Conservation (phyloP, 2,329 filamentous ascomycete species). For the Epicoccum sorghinum region DNA sequence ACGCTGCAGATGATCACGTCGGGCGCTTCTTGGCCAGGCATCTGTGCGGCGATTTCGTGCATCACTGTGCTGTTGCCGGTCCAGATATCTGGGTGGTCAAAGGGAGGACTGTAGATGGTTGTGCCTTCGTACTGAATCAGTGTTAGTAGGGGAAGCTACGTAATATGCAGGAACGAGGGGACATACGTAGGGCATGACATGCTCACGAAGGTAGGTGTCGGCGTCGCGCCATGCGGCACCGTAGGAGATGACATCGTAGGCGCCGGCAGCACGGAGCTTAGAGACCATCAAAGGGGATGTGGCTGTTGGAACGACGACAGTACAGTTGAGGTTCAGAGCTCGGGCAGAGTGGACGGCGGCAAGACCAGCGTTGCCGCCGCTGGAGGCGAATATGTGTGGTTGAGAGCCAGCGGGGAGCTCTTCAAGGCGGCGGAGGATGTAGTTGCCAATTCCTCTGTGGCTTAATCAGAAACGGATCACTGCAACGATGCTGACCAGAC, state of each 20-base stretch:
- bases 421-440: conserved; percentile 63
- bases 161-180: background rate
- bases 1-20: conserved; percentile 79
- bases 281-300: conserved; percentile 73
- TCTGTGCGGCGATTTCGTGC: conserved; percentile 55
- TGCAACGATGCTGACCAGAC: conserved; percentile 3
- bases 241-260: conserved; percentile 69
- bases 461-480: conserved; percentile 13
- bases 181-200: conserved; percentile 56
- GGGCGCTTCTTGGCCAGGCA: conserved; percentile 54
- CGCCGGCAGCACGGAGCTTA: conserved; percentile 72
- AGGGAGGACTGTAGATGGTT: conserved; percentile 70
- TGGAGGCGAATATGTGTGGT: conserved; percentile 77
- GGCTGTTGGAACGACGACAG: conserved; percentile 73
- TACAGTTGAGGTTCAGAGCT: conserved; percentile 68
- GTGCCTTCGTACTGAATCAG: conserved; percentile 38
- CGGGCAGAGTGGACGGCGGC: conserved; percentile 77
- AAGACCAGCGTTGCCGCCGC: conserved; percentile 83
- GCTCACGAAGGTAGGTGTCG: conserved; percentile 67
- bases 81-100: conserved; percentile 73
- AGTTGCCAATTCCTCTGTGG: conserved; percentile 68
- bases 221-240: conserved; percentile 74
- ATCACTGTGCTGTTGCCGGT: conserved; percentile 67
- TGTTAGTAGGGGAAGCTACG: background rate
- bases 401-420: conserved; percentile 40